Conservation (phyloP, 2,329 filamentous ascomycete genomes). For the Colletotrichum costaricense region DNA sequence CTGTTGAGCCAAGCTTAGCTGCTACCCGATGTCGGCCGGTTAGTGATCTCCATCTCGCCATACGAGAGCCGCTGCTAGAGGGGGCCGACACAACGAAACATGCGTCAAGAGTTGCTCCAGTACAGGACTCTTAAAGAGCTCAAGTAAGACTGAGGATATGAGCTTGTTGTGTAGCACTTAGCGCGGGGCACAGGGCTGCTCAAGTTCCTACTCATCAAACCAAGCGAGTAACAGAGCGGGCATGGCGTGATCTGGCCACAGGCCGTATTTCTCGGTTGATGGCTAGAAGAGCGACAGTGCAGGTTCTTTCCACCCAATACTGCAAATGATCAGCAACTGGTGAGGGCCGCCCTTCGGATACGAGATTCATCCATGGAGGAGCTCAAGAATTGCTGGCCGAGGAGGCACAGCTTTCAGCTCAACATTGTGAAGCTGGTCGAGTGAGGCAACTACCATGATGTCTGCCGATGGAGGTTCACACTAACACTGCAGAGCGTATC, state of each 20-base stretch:
- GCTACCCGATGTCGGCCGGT: not conserved
- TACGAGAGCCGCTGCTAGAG: not conserved
- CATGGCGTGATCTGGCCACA: not conserved
- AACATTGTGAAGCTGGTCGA: not conserved
- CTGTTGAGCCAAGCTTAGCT: not conserved
- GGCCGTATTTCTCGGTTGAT: not conserved
- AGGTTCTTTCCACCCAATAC: not conserved
- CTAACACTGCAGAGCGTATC: not conserved
- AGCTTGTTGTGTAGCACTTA: not conserved
- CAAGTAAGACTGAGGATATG: not conserved
- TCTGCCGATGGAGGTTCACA: not conserved
- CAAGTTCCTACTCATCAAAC: slow-evolving; percentile 1
- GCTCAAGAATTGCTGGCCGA: not conserved
- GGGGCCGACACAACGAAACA: not conserved
- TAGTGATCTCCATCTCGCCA: not conserved
- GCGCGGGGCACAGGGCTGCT: not conserved
- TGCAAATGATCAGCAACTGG: slow-evolving; percentile 1
- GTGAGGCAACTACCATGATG: not conserved
- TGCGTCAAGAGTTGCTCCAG: not conserved
- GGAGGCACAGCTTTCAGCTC: not conserved
- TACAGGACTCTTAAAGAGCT: not conserved
- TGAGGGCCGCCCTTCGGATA: not conserved
- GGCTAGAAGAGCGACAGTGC: not conserved
- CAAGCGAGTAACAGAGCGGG: not conserved
- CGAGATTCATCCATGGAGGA: not conserved